Conservation (phyloP, 139 green algal species). For the Volvox africanus region DNA sequence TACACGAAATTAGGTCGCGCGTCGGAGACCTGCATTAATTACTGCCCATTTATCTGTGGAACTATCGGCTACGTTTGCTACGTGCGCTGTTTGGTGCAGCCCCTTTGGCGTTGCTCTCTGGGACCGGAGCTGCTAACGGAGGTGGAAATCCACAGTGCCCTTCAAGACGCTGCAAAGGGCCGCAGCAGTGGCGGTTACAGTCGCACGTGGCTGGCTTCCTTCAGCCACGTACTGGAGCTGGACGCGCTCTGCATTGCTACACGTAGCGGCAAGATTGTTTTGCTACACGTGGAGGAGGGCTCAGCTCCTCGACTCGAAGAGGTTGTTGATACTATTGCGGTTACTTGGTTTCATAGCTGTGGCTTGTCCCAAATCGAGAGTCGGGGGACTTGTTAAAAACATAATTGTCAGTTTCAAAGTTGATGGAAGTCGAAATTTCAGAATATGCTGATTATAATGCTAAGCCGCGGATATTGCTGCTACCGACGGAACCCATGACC, state of each 20-base stretch:
- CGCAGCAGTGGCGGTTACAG: background rate
- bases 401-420: no score
- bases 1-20: no score
- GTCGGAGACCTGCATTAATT: no score
- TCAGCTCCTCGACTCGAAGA: slow-evolving; percentile 58
- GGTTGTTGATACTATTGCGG: background rate
- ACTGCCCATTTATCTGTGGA: no score
- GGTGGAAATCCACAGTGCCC: background rate
- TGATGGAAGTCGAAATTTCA: no score
- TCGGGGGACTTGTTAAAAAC: no score
- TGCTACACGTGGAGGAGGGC: slow-evolving; percentile 60
- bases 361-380: no score
- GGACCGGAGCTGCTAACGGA: background rate
- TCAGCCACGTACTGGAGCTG: slow-evolving; percentile 65
- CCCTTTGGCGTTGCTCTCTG: slow-evolving; percentile 1
- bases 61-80: no score
- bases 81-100: background rate
- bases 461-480: no score
- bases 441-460: no score
- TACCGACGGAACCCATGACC: no score
- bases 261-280: slow-evolving; percentile 69
- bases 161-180: background rate
- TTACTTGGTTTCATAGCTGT: no score
- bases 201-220: slow-evolving; percentile 10
- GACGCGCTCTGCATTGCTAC: slow-evolving; percentile 70